These are phyloP conservation scores for Groenewaldozyma auringiensis DNA, from an alignment of 1,139 yeast species.

Conservation along the genomic window DNA sequence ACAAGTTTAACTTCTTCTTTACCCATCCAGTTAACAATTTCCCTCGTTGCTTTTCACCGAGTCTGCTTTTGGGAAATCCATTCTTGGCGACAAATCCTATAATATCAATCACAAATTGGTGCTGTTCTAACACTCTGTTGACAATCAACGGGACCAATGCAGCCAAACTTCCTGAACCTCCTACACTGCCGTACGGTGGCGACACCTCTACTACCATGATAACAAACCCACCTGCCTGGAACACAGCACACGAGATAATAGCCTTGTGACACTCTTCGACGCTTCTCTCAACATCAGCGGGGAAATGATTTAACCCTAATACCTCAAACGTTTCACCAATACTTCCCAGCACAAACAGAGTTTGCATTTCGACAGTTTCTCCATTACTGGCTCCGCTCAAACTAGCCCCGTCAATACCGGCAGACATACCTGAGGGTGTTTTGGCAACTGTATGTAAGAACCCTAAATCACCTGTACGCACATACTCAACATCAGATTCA, in stretches of 20 bases:
- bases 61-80: slow-evolving; percentile 58
- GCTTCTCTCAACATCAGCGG: slow-evolving; percentile 71
- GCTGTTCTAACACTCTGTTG: slow-evolving; percentile 69
- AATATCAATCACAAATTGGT: slow-evolving; percentile 78
- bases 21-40: slow-evolving; percentile 53
- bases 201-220: slow-evolving; percentile 70
- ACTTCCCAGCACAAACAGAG: slow-evolving; percentile 76
- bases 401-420: slow-evolving; percentile 4
- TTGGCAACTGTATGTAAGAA: slow-evolving; percentile 68
- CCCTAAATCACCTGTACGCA: slow-evolving; percentile 92
- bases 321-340: slow-evolving; percentile 87
- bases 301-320: slow-evolving; percentile 87
- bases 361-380: slow-evolving; percentile 56
- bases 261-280: slow-evolving; percentile 60
- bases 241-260: slow-evolving; percentile 55
- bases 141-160: slow-evolving; percentile 79
- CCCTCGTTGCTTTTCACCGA: slow-evolving; percentile 72
- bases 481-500: slow-evolving; percentile 53
- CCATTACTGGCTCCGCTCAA: slow-evolving; percentile 17
- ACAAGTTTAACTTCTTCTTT: slow-evolving; percentile 35
- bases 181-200: slow-evolving; percentile 24
- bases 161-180: slow-evolving; percentile 41
- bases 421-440: slow-evolving; percentile 22
- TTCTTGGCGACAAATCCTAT: slow-evolving; percentile 70
- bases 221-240: slow-evolving; percentile 76